phyloP scores from a whole-genome alignment of 306 rosid genomes.

The Malus sylvestris region DNA sequence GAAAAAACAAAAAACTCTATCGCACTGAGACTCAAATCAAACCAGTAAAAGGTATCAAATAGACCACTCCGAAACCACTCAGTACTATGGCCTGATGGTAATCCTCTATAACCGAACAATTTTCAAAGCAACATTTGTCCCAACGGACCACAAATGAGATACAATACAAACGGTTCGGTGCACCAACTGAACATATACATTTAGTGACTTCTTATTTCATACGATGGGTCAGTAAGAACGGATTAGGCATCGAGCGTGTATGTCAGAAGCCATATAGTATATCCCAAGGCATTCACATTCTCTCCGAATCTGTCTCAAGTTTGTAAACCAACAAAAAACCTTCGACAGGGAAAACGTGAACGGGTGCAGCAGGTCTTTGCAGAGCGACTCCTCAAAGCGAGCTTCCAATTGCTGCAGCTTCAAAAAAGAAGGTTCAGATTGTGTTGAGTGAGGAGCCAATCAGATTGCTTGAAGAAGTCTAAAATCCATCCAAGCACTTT shows the following conservation, averaged over 20 bases:
- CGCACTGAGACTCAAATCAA: not conserved
- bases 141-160: not conserved
- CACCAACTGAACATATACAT: constrained; percentile 13
- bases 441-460: constrained; percentile 54
- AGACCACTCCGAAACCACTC: not conserved
- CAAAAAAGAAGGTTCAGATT: constrained; percentile 34
- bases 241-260: constrained; percentile 22
- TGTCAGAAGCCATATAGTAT: constrained; percentile 33
- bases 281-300: constrained; percentile 35
- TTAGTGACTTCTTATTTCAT: constrained; percentile 31
- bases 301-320: constrained; percentile 29
- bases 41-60: not conserved
- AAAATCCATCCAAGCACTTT: constrained; percentile 65
- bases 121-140: not conserved
- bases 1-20: not conserved
- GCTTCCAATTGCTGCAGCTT: constrained; percentile 54
- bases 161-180: constrained; percentile 13
- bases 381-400: constrained; percentile 38
- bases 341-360: constrained; percentile 21
- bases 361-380: constrained; percentile 20
- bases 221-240: constrained; percentile 40
- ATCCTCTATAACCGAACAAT: not conserved
- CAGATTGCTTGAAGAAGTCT: constrained; percentile 10
- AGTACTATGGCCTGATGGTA: no score
- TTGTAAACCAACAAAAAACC: constrained; percentile 45